These are phyloP conservation scores for Backusella australiensis DNA, from an alignment of 192 early-diverging fungal species.

Conservation along the genomic window DNA sequence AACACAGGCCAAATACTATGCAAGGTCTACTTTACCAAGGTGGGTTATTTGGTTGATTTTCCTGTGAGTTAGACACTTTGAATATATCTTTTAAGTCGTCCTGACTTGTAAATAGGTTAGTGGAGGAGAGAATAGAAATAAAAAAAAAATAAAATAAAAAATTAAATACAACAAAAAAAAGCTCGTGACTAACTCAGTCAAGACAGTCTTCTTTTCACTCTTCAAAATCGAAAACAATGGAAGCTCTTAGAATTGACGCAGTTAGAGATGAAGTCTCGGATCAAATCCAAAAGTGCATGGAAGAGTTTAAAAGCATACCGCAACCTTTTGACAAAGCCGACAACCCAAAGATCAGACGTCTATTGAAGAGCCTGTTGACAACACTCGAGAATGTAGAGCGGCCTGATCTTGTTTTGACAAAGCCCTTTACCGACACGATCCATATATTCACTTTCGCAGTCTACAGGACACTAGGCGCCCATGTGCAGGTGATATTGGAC, in stretches of 20 bases:
- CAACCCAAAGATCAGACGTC: not conserved
- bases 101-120: not conserved
- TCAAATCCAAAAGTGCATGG: not conserved
- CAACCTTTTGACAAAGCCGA: not conserved
- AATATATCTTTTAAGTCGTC: not conserved
- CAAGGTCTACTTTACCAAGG: not conserved
- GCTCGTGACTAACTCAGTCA: not conserved
- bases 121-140: not conserved
- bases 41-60: not conserved
- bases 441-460: not conserved
- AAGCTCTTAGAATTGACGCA: not conserved
- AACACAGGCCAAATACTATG: not conserved
- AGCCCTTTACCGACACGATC: not conserved
- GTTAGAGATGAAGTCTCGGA: not conserved
- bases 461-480: not conserved
- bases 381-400: not conserved
- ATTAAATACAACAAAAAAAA: not conserved
- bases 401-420: not conserved
- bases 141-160: not conserved
- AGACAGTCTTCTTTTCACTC: not conserved
- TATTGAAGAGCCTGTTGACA: not conserved
- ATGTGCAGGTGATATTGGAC: not conserved
- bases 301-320: not conserved
- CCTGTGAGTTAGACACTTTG: constrained; percentile 10
- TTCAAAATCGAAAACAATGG: not conserved